Percentiles rank a stretch among this genome's conserved stretches.
Evolutionary conservation across 2,329 filamentous ascomycete genomes (phyloP).

Genomic region (Apiospora pterosperma): DNA sequence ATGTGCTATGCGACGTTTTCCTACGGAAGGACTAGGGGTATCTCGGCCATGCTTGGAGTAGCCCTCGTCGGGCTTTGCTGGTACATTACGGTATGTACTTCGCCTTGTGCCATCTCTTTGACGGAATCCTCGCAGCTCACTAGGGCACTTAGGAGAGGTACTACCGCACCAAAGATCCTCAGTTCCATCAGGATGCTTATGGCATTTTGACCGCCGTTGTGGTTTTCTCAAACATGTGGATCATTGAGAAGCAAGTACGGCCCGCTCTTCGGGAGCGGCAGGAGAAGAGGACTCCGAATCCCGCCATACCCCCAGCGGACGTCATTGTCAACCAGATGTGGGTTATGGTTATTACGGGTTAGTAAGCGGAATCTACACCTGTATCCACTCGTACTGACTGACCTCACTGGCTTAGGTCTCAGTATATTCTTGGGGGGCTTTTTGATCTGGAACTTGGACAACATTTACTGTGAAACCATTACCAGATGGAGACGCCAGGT

Average conservation of each 20-base stretch:
- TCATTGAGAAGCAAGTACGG: conserved; percentile 57
- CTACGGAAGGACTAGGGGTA: conserved; percentile 53
- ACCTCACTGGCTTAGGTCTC: conserved; percentile 44
- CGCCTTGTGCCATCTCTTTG: background rate
- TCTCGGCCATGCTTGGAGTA: conserved; percentile 53
- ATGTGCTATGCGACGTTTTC: conserved; percentile 68
- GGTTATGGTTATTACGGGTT: conserved; percentile 62
- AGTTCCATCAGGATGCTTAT: conserved; percentile 80
- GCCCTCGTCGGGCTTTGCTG: conserved; percentile 52
- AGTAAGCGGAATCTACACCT: conserved; percentile 8
- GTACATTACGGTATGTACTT: conserved; percentile 66
- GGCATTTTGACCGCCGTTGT: conserved; percentile 68
- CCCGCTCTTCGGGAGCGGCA: conserved; percentile 43
- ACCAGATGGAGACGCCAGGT: conserved; percentile 63
- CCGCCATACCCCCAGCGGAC: conserved; percentile 22
- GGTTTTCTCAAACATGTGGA: conserved; percentile 69
- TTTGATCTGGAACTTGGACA: conserved; percentile 76
- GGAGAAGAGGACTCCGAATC: conserved; percentile 42
- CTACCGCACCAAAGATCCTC: conserved; percentile 75
- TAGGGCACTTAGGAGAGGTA: conserved; percentile 48
- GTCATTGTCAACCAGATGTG: conserved; percentile 63
- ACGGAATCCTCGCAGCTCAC: background rate
- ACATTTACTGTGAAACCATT: conserved; percentile 66
- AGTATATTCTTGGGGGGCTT: conserved; percentile 72
- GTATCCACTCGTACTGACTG: background rate